A percentile compares a stretch with the other conserved stretches of the same genome.
Evolutionary conservation across 78 protist species (phyloP).

Genomic region (Isochrysis galbana): DNA sequence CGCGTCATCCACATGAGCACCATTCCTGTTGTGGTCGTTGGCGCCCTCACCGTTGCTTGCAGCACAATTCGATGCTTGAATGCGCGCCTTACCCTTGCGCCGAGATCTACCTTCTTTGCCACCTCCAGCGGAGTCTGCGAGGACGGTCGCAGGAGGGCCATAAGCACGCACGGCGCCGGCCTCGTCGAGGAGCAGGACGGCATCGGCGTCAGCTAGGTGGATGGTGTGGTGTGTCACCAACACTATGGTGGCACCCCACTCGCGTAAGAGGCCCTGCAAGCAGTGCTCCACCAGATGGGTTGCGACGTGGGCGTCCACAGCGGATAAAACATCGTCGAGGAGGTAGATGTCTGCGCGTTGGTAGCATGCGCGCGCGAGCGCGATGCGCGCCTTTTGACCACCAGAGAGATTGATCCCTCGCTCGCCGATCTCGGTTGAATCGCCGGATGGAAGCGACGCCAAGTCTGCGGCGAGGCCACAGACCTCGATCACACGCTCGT

Average conservation of each 20-base stretch:
- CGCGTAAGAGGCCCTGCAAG: not conserved
- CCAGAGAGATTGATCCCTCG: conserved; percentile 85
- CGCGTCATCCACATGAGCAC: too few relatives aligned
- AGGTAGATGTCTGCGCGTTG: conserved; percentile 64
- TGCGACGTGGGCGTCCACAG: conserved; percentile 47
- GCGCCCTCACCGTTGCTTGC: too few relatives aligned
- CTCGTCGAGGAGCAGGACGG: not conserved
- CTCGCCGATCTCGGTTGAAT: conserved; percentile 92
- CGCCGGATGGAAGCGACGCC: conserved; percentile 54
- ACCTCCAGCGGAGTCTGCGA: too few relatives aligned
- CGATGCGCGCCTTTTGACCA: conserved; percentile 95
- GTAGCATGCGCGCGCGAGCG: conserved; percentile 89
- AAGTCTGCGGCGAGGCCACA: conserved; percentile 80
- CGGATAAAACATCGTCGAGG: conserved; percentile 72
- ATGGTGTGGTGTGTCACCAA: conserved; percentile 23
- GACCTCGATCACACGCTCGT: not conserved
- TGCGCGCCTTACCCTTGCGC: too few relatives aligned
- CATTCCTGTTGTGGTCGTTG: too few relatives aligned
- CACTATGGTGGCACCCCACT: not conserved
- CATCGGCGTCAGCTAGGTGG: not conserved
- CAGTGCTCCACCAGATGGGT: not conserved
- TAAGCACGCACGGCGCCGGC: not conserved
- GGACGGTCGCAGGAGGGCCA: too few relatives aligned
- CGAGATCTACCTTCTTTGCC: too few relatives aligned
- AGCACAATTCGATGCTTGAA: too few relatives aligned